Base-by-base conservation (phyloP, 2,329 filamentous ascomycete genomes). In the Calonectria henricotiae region DNA sequence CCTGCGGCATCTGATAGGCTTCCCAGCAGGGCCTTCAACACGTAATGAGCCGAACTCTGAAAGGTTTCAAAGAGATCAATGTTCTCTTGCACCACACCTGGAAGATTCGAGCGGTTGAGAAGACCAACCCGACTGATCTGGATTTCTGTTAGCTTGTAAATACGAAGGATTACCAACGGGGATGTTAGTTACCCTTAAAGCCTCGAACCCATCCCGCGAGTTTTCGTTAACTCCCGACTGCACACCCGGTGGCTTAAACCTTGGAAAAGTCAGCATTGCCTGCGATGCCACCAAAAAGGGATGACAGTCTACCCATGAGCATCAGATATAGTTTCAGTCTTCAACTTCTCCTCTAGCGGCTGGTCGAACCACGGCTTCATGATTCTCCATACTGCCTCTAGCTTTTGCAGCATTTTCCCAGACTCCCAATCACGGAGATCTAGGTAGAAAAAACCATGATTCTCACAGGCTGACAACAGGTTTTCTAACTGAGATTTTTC, bases 191-290 rank as follows among this genome's bases (percentile, higher is more conserved):
- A 44, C 41, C 41, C 41, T 44, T 7, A 44, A 20, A 20, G 41
- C 41, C 41, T 44, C 41, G 41, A 44, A 44, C 20, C 41, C 41
- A 44, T 44, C 41, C 41, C 41, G 41, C 41, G 41, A 20, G n/a
- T 44, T 44, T 20, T 44, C 41, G 17, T 44, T 20, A 44, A 44
- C 41, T 44, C 41, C 41, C 20, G 41, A 44, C 41, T 44, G 41
- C 9, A 44, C 41, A 20, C 41, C 41, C 9, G 41, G 41, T 44
- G 41, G 41, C 9, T 44, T 44, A 5, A 20, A 44, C 41, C 41
- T 44, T 44, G 41, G 20, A 20, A 20, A 44, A 7, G 5, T 44
- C 41, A 44, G 41, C 41, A 17, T 23, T 44, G 17, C n/a, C 20
- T 20, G 20, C 27, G n/a, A 44, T 20, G 41, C 41, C 17, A 7